Base-by-base conservation (phyloP, 148 eudicot species). In the Vaccinium myrtillus region DNA sequence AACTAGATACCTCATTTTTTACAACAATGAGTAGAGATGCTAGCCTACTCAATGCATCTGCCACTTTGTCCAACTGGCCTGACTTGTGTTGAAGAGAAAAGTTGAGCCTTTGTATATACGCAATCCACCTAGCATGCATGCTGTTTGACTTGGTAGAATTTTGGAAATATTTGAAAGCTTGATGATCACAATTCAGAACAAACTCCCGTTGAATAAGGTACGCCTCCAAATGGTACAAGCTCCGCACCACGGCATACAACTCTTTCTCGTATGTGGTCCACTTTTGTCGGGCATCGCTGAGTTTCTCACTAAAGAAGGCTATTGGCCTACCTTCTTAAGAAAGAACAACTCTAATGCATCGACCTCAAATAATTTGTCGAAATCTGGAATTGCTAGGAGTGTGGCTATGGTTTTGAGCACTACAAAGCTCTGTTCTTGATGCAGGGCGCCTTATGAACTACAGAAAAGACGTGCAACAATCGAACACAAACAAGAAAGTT, bases 41-140 rank as follows among this genome's bases (percentile, higher is more conserved):
- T 43, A 4, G 73, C 5, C 53, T 32, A 9, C 79, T 73, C 0
- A 53, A 25, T 14, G 79, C 79, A 82, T 74, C 30, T 0, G 11
- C 27, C 36, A 49, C 79, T 0, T 23, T 56, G 3, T 82, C 32
- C 14, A 54, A 3, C 1, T 18, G 1, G 4, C 79, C 53, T 1
- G 14, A 36, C 13, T 25, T 32, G 14, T 74, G 36, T 0, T 56
- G 56, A 0, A 54, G 53, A 10, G 81, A 83, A 49, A 39, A 85
- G 0, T 16, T 25, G 59, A 77, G 65, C 18, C 61, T n/a, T 9
- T 85, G 43, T 4, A 85, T 0, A n/a, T 75, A 85, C 2, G 48
- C 59, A 21, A 16, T 46, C 82, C 84, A 81, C 19, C 27, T 53
- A 1, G 81, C 84, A 75, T 81, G 84, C 19, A 25, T 51, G 27